These are phyloP conservation scores for Atkinsonella texensis DNA, from an alignment of 2,329 filamentous ascomycete genomes.

Conservation along the genomic window DNA sequence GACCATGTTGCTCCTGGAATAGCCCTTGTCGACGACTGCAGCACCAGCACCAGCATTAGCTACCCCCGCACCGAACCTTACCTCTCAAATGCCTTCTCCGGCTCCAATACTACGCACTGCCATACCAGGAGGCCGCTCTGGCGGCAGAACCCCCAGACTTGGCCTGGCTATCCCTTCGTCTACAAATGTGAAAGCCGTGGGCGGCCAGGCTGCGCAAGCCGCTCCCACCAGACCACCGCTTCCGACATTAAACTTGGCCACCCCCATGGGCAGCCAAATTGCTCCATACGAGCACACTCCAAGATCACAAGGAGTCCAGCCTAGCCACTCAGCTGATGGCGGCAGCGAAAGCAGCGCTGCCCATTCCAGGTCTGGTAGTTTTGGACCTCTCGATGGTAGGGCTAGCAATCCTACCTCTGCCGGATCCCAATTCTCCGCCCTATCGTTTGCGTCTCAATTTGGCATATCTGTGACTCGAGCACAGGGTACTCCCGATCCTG, in stretches of 20 bases:
- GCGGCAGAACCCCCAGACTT: slow-evolving; percentile 60
- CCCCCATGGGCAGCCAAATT: slow-evolving; percentile 71
- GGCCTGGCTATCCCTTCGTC: slow-evolving; percentile 86
- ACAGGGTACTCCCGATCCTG: slow-evolving; percentile 66
- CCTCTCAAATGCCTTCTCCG: slow-evolving; percentile 58
- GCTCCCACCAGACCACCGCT: slow-evolving; percentile 39
- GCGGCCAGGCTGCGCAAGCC: slow-evolving; percentile 29
- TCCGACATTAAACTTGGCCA: slow-evolving; percentile 74
- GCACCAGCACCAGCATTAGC: slow-evolving; percentile 16
- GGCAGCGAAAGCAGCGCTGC: slow-evolving; percentile 70
- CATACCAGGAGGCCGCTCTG: slow-evolving; percentile 56
- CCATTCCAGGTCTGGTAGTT: slow-evolving; percentile 75
- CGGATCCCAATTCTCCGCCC: slow-evolving; percentile 72
- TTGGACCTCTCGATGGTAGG: slow-evolving; percentile 62
- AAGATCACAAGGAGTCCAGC: slow-evolving; percentile 39
- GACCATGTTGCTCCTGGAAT: slow-evolving; percentile 6
- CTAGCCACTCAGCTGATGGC: slow-evolving; percentile 56
- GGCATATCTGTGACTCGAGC: slow-evolving; percentile 54
- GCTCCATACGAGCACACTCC: slow-evolving; percentile 56
- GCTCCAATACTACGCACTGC: slow-evolving; percentile 75
- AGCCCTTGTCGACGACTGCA: slow-evolving; percentile 11
- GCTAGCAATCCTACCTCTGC: slow-evolving; percentile 75
- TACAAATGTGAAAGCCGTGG: slow-evolving; percentile 67
- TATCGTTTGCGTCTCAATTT: slow-evolving; percentile 67
- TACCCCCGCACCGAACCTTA: slow-evolving; percentile 23